A percentile compares a stretch with the other conserved stretches of the same genome.
Evolutionary conservation across 306 rosid genomes (phyloP).

Genomic region (Cercis canadensis): DNA sequence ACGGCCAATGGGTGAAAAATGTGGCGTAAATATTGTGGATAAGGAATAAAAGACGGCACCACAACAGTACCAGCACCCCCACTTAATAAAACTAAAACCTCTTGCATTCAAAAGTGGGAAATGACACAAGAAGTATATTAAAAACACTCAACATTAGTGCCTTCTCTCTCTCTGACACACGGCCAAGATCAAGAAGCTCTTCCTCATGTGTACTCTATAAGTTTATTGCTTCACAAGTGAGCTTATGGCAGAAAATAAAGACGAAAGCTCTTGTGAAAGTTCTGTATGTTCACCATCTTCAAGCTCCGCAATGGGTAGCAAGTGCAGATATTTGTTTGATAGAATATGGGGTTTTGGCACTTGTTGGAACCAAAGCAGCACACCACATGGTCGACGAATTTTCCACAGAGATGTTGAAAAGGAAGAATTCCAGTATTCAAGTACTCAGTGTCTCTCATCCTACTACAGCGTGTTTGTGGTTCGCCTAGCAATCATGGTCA

Average conservation of each 20-base stretch:
- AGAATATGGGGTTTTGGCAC: slow-evolving; percentile 54
- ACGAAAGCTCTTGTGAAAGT: slow-evolving; percentile 44
- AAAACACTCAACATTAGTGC: slow-evolving; percentile 42
- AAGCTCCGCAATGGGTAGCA: slow-evolving; percentile 54
- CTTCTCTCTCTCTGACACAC: slow-evolving; percentile 45
- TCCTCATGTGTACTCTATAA: slow-evolving; percentile 34
- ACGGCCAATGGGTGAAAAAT: slow-evolving; percentile 31
- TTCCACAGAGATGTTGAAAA: slow-evolving; percentile 88
- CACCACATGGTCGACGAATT: slow-evolving; percentile 60
- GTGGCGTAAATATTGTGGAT: slow-evolving; percentile 54
- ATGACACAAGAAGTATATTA: slow-evolving; percentile 58
- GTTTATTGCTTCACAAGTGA: slow-evolving; percentile 32
- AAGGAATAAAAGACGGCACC: slow-evolving; percentile 43
- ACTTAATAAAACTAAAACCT: slow-evolving; percentile 30
- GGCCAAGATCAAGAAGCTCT: slow-evolving; percentile 25
- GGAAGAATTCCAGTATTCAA: slow-evolving; percentile 79
- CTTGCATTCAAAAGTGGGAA: slow-evolving; percentile 59
- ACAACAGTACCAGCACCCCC: slow-evolving; percentile 28
- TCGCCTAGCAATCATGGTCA: slow-evolving; percentile 95
- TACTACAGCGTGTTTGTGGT: slow-evolving; percentile 97
- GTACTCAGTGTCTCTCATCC: slow-evolving; percentile 78
- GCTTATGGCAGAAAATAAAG: slow-evolving; percentile 43
- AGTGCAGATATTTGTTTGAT: slow-evolving; percentile 50
- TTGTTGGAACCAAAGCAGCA: slow-evolving; percentile 53
- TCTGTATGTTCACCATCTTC: slow-evolving; percentile 49